Evolutionary conservation across 2,329 filamentous ascomycete species (phyloP).

Genomic region (Beauveria bassiana): DNA sequence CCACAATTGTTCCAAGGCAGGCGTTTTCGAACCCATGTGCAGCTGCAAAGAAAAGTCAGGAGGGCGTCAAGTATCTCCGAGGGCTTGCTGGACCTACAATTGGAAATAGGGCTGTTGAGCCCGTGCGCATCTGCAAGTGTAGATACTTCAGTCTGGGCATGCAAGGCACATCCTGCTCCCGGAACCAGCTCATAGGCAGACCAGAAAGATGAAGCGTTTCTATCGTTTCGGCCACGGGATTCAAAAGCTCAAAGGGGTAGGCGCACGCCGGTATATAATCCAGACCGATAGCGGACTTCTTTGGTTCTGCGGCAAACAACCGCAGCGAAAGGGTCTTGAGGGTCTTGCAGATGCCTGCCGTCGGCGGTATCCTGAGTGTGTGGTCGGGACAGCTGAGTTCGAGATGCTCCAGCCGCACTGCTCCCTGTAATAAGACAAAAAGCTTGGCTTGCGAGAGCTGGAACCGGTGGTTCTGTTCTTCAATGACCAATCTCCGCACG

Average conservation of each 20-base stretch:
- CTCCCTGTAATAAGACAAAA: slow-evolving; percentile 19
- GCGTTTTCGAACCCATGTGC: slow-evolving; percentile 19
- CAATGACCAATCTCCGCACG: slow-evolving; percentile 22
- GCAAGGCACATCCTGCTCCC: slow-evolving; percentile 9
- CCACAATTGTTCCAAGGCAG: slow-evolving; percentile 25
- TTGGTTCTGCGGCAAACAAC: background rate
- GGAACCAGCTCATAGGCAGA: slow-evolving; percentile 17
- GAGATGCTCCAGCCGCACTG: slow-evolving; percentile 21
- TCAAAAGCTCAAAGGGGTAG: slow-evolving; percentile 1
- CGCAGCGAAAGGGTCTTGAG: slow-evolving; percentile 3
- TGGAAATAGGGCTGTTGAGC: slow-evolving; percentile 12
- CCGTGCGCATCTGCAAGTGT: slow-evolving; percentile 18
- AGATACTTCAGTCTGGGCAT: slow-evolving; percentile 24
- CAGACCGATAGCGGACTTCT: background rate
- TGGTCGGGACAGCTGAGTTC: slow-evolving; percentile 16
- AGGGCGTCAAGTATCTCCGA: background rate
- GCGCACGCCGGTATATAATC: background rate
- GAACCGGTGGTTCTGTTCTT: slow-evolving; percentile 18
- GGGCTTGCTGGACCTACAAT: slow-evolving; percentile 14
- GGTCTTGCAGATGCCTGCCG: slow-evolving; percentile 8
- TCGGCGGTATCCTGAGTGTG: background rate
- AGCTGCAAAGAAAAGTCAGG: slow-evolving; percentile 18
- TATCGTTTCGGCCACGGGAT: slow-evolving; percentile 17
- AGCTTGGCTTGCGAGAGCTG: slow-evolving; percentile 24
- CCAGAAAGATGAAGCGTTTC: slow-evolving; percentile 19